These are phyloP conservation scores for Geotrichum phurueaensis DNA, from an alignment of 1,139 yeast genomes.

Conservation along the genomic window DNA sequence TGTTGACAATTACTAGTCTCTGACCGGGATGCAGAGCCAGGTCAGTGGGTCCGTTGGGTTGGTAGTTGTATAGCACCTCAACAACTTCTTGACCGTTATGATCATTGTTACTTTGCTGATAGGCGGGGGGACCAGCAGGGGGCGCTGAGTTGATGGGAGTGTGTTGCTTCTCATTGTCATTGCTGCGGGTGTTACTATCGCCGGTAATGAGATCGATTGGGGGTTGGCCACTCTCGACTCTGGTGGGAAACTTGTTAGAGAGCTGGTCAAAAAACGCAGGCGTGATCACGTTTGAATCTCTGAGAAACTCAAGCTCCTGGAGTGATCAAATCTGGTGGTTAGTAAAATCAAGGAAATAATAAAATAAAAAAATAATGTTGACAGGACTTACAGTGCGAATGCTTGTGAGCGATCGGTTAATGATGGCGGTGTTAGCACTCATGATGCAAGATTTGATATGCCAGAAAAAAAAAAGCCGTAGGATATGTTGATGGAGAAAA, in stretches of 20 bases:
- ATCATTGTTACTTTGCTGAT: background rate
- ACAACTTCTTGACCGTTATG: constrained; percentile 37
- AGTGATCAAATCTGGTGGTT: background rate
- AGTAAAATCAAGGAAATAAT: background rate
- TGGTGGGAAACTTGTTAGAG: constrained; percentile 50
- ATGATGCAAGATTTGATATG: background rate
- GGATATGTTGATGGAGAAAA: background rate
- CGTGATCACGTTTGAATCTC: constrained; percentile 70
- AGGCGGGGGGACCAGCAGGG: constrained; percentile 22
- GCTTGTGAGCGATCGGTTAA: constrained; percentile 73
- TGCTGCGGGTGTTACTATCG: background rate
- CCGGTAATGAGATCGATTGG: constrained; percentile 37
- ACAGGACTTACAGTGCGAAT: constrained; percentile 52
- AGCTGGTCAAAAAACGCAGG: constrained; percentile 52
- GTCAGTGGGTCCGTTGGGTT: constrained; percentile 67
- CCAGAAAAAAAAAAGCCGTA: background rate
- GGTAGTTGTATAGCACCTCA: constrained; percentile 68
- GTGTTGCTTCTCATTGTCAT: background rate
- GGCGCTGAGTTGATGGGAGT: constrained; percentile 13
- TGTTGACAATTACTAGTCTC: constrained; percentile 62
- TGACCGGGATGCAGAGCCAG: constrained; percentile 60
- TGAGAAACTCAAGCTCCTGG: constrained; percentile 68
- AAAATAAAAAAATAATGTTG: background rate
- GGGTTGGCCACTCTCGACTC: constrained; percentile 49
- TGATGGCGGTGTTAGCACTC: constrained; percentile 42